phyloP scores from a whole-genome alignment of 2,329 filamentous ascomycete species.

The Hypoxylon sp. region DNA sequence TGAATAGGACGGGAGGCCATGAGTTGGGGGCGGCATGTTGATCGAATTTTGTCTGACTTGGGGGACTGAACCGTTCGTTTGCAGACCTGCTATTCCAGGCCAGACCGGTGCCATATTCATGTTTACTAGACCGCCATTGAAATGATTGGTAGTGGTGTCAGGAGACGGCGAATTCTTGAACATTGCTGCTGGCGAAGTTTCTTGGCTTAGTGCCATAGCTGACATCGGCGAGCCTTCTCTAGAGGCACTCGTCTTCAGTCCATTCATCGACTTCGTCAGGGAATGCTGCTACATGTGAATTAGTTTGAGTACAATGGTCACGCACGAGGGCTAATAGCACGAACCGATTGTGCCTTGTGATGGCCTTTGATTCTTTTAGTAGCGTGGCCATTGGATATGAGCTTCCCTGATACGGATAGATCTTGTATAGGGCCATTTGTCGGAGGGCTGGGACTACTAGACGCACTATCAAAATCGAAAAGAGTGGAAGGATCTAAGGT shows the following conservation, averaged over 20 bases:
- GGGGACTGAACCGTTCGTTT: conserved; percentile 18
- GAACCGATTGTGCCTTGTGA: conserved; percentile 49
- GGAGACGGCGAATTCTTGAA: conserved; percentile 65
- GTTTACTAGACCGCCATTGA: conserved; percentile 48
- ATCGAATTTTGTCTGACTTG: conserved; percentile 38
- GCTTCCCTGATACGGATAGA: conserved; percentile 28
- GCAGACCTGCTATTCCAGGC: conserved; percentile 50
- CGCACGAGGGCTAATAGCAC: conserved; percentile 28
- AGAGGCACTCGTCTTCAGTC: conserved; percentile 62
- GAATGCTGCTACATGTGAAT: conserved; percentile 64
- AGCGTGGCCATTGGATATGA: conserved; percentile 43
- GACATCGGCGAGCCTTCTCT: conserved; percentile 70
- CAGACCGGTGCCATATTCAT: conserved; percentile 54
- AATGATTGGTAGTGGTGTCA: conserved; percentile 58
- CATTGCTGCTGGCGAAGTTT: conserved; percentile 65
- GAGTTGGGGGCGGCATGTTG: conserved; percentile 33
- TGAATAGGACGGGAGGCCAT: conserved; percentile 42
- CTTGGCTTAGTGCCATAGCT: conserved; percentile 66
- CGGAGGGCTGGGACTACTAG: conserved; percentile 67
- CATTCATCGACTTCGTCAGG: conserved; percentile 65
- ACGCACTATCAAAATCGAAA: conserved; percentile 72
- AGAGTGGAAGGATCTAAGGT: conserved; percentile 54
- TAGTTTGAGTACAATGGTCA: conserved; percentile 45
- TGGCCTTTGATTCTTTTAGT: conserved; percentile 52
- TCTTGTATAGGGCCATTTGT: conserved; percentile 44